Evolutionary conservation across 495 filamentous ascomycete genomes (phyloP).

Genomic region (Sphaerosporella brunnea): DNA sequence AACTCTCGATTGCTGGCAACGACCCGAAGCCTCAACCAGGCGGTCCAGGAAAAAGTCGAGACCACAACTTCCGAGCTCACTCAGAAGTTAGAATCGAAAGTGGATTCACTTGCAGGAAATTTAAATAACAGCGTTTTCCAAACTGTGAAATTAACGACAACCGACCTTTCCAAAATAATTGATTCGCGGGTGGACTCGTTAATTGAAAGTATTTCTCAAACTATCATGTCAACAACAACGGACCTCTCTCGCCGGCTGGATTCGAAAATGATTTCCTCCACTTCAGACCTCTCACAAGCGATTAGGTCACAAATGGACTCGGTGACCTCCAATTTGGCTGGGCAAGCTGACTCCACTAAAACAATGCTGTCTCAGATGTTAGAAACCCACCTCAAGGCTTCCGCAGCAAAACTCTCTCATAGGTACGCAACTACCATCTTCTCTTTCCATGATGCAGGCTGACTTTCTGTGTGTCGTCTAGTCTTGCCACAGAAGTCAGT

Average conservation of each 20-base stretch:
- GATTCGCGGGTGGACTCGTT: conserved; percentile 3
- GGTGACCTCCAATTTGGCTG: conserved; percentile 8
- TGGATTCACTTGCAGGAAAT: neutral
- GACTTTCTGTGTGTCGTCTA: no score
- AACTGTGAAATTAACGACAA: neutral
- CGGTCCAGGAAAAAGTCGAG: neutral
- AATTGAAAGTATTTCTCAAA: no score
- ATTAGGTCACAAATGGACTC: conserved; percentile 3
- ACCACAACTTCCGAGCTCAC: neutral
- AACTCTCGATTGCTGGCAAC: no score
- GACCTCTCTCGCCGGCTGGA: no score
- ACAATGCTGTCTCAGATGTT: neutral
- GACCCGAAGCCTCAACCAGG: no score
- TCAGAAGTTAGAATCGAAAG: neutral
- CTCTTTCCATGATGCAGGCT: no score
- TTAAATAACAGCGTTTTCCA: neutral
- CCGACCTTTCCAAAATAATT: neutral
- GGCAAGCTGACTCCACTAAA: no score
- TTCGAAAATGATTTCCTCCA: no score
- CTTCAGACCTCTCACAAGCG: neutral
- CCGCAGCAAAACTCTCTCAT: no score
- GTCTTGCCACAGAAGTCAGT: no score
- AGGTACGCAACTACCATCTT: no score
- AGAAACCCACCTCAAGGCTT: neutral
- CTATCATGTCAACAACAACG: no score